Evolutionary conservation across 2,329 filamentous ascomycete species (phyloP).

Genomic region (Simplicillium aogashimaense): DNA sequence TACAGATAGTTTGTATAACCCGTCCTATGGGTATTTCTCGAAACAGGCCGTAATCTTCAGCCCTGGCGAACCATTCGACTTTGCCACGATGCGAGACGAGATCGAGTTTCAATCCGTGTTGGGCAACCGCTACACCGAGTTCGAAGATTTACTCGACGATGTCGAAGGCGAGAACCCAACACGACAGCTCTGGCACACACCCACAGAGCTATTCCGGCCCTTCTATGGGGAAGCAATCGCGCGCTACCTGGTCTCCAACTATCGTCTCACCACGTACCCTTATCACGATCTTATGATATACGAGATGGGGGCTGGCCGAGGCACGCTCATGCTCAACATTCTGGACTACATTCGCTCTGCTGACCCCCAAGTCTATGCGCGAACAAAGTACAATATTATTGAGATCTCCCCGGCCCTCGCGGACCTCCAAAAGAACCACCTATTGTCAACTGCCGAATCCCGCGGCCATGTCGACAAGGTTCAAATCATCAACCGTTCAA

Average conservation of each 20-base stretch:
- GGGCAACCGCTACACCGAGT: conserved; percentile 72
- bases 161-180: conserved; percentile 55
- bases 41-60: conserved; percentile 96
- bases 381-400: conserved; percentile 90
- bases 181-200: conserved; percentile 95
- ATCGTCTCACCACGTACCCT: conserved; percentile 86
- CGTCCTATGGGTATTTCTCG: conserved; percentile 90
- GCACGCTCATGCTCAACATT: conserved; percentile 96
- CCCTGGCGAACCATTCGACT: conserved; percentile 84
- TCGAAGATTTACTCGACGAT: conserved; percentile 79
- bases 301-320: conserved; percentile 96
- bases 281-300: conserved; percentile 97
- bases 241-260: conserved; percentile 92
- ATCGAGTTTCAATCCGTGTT: conserved; percentile 72
- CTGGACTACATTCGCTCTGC: conserved; percentile 88
- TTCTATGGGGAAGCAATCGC: conserved; percentile 97
- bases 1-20: conserved; percentile 86
- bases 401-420: conserved; percentile 85
- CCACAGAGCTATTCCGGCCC: conserved; percentile 91
- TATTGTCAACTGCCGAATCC: conserved; percentile 55
- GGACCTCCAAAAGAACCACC: conserved; percentile 61
- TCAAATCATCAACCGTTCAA: conserved; percentile 87
- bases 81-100: conserved; percentile 71
- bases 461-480: conserved; percentile 76
- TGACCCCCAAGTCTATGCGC: conserved; percentile 85